phyloP scores from a whole-genome alignment of 1,284 basidiomycete species.

The Ceratobasidium papillatum region DNA sequence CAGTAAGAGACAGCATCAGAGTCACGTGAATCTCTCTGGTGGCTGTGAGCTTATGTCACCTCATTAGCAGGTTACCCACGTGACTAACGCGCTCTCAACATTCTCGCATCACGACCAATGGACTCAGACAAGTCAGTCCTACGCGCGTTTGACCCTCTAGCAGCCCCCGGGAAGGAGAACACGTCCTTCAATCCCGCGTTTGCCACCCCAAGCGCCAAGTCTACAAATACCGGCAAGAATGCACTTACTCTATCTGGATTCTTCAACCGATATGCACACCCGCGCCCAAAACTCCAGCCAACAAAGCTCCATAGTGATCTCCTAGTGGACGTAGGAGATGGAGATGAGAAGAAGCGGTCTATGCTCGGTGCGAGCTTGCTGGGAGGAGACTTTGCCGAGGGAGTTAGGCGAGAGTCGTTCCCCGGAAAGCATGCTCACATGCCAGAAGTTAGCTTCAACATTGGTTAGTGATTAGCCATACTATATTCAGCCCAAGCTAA shows the following conservation, averaged over 20 bases:
- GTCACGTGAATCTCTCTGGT: slow-evolving; percentile 11
- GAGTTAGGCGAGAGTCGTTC: slow-evolving; percentile 33
- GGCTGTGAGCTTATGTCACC: neutral
- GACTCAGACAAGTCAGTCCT: slow-evolving; percentile 11
- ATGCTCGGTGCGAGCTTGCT: neutral
- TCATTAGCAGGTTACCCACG: neutral
- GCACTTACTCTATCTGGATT: slow-evolving; percentile 10
- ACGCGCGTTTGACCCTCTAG: neutral
- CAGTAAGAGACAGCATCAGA: slow-evolving; percentile 23
- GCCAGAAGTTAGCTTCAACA: slow-evolving; percentile 20
- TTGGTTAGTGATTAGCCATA: neutral
- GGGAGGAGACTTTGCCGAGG: slow-evolving; percentile 11
- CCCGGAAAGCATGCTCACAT: slow-evolving; percentile 9
- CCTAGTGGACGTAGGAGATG: neutral
- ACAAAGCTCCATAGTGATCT: neutral
- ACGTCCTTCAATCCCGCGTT: neutral
- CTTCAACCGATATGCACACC: slow-evolving; percentile 7
- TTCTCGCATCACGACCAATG: neutral
- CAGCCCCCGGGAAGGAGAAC: slow-evolving; percentile 2
- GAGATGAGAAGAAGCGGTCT: slow-evolving; percentile 2
- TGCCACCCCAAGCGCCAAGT: neutral
- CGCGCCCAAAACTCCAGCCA: neutral
- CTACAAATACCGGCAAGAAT: neutral
- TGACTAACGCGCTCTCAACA: slow-evolving; percentile 27
- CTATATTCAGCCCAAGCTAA: neutral